These are phyloP conservation scores for Elsinoe australis DNA, from an alignment of 2,329 filamentous ascomycete genomes.

Conservation along the genomic window DNA sequence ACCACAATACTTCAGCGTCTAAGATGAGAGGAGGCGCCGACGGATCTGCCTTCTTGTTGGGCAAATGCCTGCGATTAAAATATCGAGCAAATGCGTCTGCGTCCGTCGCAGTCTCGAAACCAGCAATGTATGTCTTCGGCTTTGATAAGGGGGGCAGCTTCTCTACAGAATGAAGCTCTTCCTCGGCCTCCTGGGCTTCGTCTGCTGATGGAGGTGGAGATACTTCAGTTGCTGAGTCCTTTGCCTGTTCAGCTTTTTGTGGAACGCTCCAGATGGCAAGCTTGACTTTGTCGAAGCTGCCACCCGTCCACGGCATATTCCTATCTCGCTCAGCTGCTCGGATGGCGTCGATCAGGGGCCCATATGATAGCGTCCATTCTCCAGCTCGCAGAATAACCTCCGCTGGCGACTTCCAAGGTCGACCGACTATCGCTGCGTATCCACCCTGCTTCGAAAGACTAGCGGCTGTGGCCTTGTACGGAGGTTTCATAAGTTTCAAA, in stretches of 20 bases:
- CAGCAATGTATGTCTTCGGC: slow-evolving; percentile 38
- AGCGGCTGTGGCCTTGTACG: slow-evolving; percentile 26
- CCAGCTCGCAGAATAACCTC: slow-evolving; percentile 31
- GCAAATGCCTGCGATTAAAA: too few relatives aligned
- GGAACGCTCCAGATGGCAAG: neutral
- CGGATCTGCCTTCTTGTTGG: slow-evolving; percentile 32
- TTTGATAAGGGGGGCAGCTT: slow-evolving; percentile 35
- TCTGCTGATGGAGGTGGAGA: too few relatives aligned
- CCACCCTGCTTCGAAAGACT: slow-evolving; percentile 36
- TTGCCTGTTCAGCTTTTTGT: slow-evolving; percentile 17
- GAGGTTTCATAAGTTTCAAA: slow-evolving; percentile 22
- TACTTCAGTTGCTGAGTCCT: slow-evolving; percentile 14
- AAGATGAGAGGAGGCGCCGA: slow-evolving; percentile 31
- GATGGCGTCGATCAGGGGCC: slow-evolving; percentile 25
- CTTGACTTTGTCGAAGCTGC: neutral
- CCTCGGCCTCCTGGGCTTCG: slow-evolving; percentile 26
- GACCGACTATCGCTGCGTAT: slow-evolving; percentile 24
- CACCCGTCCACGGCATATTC: slow-evolving; percentile 21
- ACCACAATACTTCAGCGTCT: slow-evolving; percentile 45
- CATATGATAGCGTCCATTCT: slow-evolving; percentile 26
- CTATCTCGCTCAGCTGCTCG: slow-evolving; percentile 22
- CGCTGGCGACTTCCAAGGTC: slow-evolving; percentile 26
- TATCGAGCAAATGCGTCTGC: slow-evolving; percentile 47
- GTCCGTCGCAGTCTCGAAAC: slow-evolving; percentile 49
- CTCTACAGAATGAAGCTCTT: slow-evolving; percentile 17